Evolutionary conservation across 495 filamentous ascomycete genomes (phyloP).

Genomic region (Sphaerosporella brunnea): DNA sequence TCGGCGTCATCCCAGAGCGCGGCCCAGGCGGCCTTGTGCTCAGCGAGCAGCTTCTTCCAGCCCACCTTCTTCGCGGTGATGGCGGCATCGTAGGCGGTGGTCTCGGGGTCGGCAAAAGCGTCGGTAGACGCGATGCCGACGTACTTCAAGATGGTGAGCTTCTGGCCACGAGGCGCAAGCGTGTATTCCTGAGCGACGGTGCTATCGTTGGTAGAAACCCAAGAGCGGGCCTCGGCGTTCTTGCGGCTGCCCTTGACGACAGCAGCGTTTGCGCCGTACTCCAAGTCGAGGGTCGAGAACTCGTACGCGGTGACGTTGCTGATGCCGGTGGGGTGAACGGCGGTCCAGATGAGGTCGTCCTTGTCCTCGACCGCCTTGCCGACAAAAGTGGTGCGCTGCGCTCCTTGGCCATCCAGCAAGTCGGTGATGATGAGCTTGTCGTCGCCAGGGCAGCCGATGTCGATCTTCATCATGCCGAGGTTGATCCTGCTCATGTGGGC

Average conservation of each 20-base stretch:
- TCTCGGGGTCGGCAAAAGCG: conserved; percentile 31
- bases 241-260: conserved; percentile 22
- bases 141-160: conserved; percentile 33
- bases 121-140: conserved; percentile 38
- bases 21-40: conserved; percentile 34
- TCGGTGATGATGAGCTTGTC: conserved; percentile 34
- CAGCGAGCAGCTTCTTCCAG: conserved; percentile 28
- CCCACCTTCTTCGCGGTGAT: conserved; percentile 28
- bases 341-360: conserved; percentile 32
- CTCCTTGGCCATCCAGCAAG: conserved; percentile 37
- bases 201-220: conserved; percentile 31
- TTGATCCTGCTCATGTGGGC: conserved; percentile 30
- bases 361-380: conserved; percentile 29
- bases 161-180: conserved; percentile 29
- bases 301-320: conserved; percentile 36
- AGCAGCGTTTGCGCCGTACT: conserved; percentile 6
- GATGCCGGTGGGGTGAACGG: conserved; percentile 35
- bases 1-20: conserved; percentile 35
- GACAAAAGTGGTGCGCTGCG: conserved; percentile 32
- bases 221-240: conserved; percentile 22
- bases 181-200: conserved; percentile 36
- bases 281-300: conserved; percentile 31
- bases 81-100: conserved; percentile 31
- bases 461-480: conserved; percentile 33
- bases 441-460: conserved; percentile 31